A percentile compares a stretch with the other conserved stretches of the same genome.
Conservation (phyloP, 805 yeast genomes). For the Yamadazyma ubonensis region DNA sequence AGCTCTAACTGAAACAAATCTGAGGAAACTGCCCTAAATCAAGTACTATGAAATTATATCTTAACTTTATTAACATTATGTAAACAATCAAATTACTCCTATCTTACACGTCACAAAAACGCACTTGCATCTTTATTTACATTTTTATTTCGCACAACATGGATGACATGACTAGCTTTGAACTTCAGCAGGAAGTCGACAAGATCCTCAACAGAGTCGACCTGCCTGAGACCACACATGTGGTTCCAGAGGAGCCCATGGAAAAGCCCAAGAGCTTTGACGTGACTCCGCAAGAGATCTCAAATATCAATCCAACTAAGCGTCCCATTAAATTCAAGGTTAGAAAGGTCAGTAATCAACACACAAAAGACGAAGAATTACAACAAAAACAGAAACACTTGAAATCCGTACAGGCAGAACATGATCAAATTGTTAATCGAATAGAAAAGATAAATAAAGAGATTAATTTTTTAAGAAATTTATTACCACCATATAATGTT, state of each 20-base stretch:
- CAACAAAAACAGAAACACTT: conserved; percentile 14
- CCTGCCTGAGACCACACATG: neutral
- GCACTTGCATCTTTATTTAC: too few relatives aligned
- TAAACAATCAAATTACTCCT: too few relatives aligned
- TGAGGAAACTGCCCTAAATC: too few relatives aligned
- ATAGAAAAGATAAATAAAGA: conserved; percentile 42
- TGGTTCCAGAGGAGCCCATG: neutral
- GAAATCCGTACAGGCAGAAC: conserved; percentile 30
- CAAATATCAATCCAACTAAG: conserved; percentile 5
- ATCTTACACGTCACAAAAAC: too few relatives aligned
- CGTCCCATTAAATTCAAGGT: conserved; percentile 32
- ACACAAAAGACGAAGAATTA: neutral
- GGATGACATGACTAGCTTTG: conserved; percentile 13
- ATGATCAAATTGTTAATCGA: conserved; percentile 30
- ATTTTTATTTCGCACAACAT: conserved; percentile 2
- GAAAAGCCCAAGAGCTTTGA: neutral
- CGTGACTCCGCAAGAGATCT: conserved; percentile 16
- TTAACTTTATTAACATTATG: too few relatives aligned
- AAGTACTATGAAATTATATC: too few relatives aligned
- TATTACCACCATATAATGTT: conserved; percentile 45
- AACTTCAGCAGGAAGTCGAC: conserved; percentile 11
- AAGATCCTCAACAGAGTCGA: conserved; percentile 11
- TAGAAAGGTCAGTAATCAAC: conserved; percentile 31
- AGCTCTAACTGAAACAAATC: too few relatives aligned
- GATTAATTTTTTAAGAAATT: conserved; percentile 33